These are phyloP conservation scores for Cladophialophora psammophila DNA, from an alignment of 2,329 filamentous ascomycete genomes.

Conservation along the genomic window DNA sequence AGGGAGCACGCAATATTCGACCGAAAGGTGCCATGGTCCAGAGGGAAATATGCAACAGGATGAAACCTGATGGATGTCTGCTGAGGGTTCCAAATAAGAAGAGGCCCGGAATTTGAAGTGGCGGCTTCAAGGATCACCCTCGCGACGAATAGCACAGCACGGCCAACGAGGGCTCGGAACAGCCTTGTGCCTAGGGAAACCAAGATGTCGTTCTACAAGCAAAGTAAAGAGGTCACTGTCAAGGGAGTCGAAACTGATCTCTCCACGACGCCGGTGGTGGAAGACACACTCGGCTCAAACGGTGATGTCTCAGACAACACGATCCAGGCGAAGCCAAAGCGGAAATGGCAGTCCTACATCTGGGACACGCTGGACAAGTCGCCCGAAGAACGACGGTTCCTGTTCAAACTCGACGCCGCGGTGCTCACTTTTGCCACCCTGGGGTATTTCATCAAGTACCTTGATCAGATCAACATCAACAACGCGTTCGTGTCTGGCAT, in stretches of 20 bases:
- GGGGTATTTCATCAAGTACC: slow-evolving; percentile 63
- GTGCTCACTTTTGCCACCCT: slow-evolving; percentile 65
- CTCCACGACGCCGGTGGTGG: slow-evolving; percentile 5
- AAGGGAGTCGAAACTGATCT: slow-evolving; percentile 19
- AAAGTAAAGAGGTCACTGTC: slow-evolving; percentile 22
- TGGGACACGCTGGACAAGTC: slow-evolving; percentile 63
- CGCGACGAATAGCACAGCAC: background rate
- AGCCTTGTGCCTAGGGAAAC: slow-evolving; percentile 4
- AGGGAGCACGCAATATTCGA: slow-evolving; percentile 31
- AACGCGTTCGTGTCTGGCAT: slow-evolving; percentile 65
- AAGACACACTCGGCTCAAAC: slow-evolving; percentile 12
- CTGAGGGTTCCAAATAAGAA: background rate
- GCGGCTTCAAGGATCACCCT: background rate
- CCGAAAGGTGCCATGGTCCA: slow-evolving; percentile 22
- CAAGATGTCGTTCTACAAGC: slow-evolving; percentile 23
- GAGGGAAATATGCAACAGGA: background rate
- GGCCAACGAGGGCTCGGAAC: background rate
- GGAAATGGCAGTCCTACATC: slow-evolving; percentile 59
- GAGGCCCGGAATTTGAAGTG: background rate
- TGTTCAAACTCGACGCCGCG: slow-evolving; percentile 63
- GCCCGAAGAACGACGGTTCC: slow-evolving; percentile 57
- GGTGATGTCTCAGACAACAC: slow-evolving; percentile 21
- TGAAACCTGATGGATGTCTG: background rate
- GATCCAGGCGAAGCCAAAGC: slow-evolving; percentile 43
- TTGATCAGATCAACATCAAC: slow-evolving; percentile 50